Evolutionary conservation across 306 rosid genomes (phyloP), one percentile per base, ranked within the genome.

Genomic region (Ormosia emarginata): DNA sequence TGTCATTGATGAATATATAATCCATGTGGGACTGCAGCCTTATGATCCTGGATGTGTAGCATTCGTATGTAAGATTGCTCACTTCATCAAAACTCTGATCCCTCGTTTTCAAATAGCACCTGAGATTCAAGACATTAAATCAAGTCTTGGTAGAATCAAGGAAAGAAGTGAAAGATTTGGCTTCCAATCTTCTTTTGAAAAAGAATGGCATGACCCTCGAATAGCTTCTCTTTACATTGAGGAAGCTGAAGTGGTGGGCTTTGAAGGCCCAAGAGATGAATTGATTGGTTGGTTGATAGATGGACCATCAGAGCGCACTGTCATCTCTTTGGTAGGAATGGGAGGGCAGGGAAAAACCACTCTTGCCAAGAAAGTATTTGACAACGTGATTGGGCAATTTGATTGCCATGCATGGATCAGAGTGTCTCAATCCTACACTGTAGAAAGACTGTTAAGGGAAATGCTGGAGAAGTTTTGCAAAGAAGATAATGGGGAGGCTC

Each of bases 331-430:
- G 2, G 71, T 67, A 0, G 81, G 63, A 3, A 44, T 67, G 50
- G 44, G 76, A 56, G 85, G 85, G 2, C 34, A 2, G 0, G 85
- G 85, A 0, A 82, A 74, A 67, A 74, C 81, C 3, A 82, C 85
- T 41, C 70, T 82, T 32, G 81, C 77, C 11, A 82, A 17, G 8
- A 46, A 46, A 1, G 71, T 66, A 50, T 81, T 39, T 55, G 40
- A 72, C 14, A 8, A 15, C 0, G 13, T 66, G 8, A 8, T 24
- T 3, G 14, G 2, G 0, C 15, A 34, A 14, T 81, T 81, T 4
- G 36, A 66, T 0, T 53, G 9, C 6, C 41, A 18, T 55, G 71
- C 32, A 7, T 34, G 40, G 63, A 43, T 81, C 55, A 65, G 24
- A 6, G 85, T 81, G 3, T 81, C 85, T 44, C 63, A 66, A 1